Conservation (phyloP, 495 filamentous ascomycete species). For the Clavariopsis aquatica region DNA sequence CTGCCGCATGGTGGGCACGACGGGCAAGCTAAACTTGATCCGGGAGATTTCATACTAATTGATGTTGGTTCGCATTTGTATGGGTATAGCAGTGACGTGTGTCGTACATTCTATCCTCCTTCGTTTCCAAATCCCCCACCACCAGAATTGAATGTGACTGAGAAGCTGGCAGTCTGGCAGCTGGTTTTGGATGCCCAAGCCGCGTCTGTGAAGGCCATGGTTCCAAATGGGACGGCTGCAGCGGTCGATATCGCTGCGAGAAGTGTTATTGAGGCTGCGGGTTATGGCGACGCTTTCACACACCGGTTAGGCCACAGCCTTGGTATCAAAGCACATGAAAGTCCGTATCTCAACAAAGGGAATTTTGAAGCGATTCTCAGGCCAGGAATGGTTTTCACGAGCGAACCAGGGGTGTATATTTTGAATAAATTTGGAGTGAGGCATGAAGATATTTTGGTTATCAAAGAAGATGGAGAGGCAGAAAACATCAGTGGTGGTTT, state of each 20-base stretch:
- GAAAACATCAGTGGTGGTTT: slow-evolving; percentile 51
- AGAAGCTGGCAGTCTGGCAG: slow-evolving; percentile 56
- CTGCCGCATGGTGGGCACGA: slow-evolving; percentile 58
- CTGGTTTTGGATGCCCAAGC: slow-evolving; percentile 56
- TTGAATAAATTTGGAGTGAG: slow-evolving; percentile 56
- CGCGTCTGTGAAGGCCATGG: slow-evolving; percentile 48
- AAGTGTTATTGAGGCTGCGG: slow-evolving; percentile 52
- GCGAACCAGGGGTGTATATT: slow-evolving; percentile 59
- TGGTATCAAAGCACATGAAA: slow-evolving; percentile 61
- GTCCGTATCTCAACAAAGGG: slow-evolving; percentile 58
- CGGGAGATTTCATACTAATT: slow-evolving; percentile 57
- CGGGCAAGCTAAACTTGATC: slow-evolving; percentile 49
- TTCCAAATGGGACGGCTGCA: slow-evolving; percentile 51
- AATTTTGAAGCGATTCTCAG: slow-evolving; percentile 48
- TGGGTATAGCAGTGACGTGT: slow-evolving; percentile 61
- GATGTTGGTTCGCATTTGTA: slow-evolving; percentile 60
- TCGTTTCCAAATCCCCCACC: slow-evolving; percentile 13
- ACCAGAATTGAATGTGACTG: slow-evolving; percentile 22
- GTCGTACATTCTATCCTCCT: slow-evolving; percentile 54
- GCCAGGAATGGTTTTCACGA: slow-evolving; percentile 58
- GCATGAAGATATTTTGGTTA: slow-evolving; percentile 56
- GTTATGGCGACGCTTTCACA: slow-evolving; percentile 56
- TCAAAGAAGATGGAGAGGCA: slow-evolving; percentile 51
- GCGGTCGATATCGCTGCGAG: slow-evolving; percentile 57
- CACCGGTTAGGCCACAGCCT: slow-evolving; percentile 60